Evolutionary conservation across 1,284 basidiomycete genomes (phyloP), one percentile per base, ranked within the genome.

Genomic region (Puccinia novopanici): DNA sequence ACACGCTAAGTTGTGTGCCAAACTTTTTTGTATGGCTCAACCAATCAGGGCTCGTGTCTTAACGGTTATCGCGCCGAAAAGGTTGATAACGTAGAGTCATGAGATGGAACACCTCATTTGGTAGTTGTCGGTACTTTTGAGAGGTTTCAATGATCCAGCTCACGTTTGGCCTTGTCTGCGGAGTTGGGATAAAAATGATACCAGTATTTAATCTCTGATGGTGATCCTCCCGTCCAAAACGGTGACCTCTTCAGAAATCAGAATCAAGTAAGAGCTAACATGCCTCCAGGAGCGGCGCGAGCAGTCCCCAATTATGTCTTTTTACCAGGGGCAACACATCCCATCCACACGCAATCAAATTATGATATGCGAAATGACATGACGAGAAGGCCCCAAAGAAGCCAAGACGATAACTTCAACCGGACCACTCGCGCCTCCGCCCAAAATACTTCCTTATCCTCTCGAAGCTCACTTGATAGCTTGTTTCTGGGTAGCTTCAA

Each of bases 271-370:
- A 67, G 40, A 45, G 13, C 3, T 2, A 68, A 24, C 42, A 68
- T 68, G 67, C 67, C 67, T 50, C n/a, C 24, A 45, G 48, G 67
- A 10, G 22, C 67, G 17, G 37, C 42, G 27, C 67, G 67, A 5
- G 67, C 67, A 42, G 34, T 68, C 19, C 17, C 67, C 24, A 68
- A 50, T 27, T 68, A 68, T 68, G 67, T 68, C 17, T 68, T 48
- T 50, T 50, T 68, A 50, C 67, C 67, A 24, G 67, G 67, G 2
- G 67, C 42, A 34, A 68, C 67, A 27, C 42, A 68, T 68, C 67
- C 67, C 67, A 68, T 68, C n/a, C 67, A 68, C 67, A 50, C 67
- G 27, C 67, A 68, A 50, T 50, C 67, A 12, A 68, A 68, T 50
- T 68, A 48, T 68, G 45, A 19, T 27, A 27, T 68, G 42, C 67